Evolutionary conservation across 768 basidiomycete species (phyloP), one percentile per base, ranked within the genome.

Genomic region (Tulasnella sp.): DNA sequence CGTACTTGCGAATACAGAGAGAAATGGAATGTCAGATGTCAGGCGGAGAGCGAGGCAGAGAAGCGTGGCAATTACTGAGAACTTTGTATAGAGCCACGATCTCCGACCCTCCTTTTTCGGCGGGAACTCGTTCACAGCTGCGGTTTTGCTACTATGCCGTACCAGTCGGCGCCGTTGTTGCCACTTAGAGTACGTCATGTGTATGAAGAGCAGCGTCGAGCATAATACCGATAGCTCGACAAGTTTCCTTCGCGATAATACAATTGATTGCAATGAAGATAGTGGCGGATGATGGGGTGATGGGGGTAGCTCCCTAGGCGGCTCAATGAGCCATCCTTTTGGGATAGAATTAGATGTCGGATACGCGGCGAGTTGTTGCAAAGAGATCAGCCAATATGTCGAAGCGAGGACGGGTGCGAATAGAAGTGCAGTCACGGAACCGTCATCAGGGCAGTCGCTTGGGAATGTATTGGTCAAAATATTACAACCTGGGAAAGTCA

Each of bases 381-480:
- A 64, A 71, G 73, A 22, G 77, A 78, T 46, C 78, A 76, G 64
- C 61, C 90, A 72, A 53, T 92, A 68, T 0, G 84, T 81, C 9
- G 82, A 76, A 7, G 88, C 78, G 54, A 94, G 81, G 29, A 94
- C 74, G 2, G 92, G 90, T 11, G 84, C 86, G 30, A 92, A 76
- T n/a, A 92, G 76, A 11, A 94, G 73, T 2, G 86, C 91, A 44
- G 85, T 91, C 60, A 88, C 72, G 22, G 85, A 81, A 12, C 93
- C 93, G 68, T 96, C 92, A 67, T 94, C 92, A 11, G 77, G 71
- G 49, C 84, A 85, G 58, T 87, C 81, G 67, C 91, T 92, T 62
- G 63, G 42, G 52, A 55, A 63, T 8, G 10, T 59, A 63, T 49
- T 21, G 31, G 51, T 64, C 22, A 69, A 60, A 30, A n/a, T 55